phyloP scores from a whole-genome alignment of 495 filamentous ascomycete species.

The Oleoguttula mirabilis region DNA sequence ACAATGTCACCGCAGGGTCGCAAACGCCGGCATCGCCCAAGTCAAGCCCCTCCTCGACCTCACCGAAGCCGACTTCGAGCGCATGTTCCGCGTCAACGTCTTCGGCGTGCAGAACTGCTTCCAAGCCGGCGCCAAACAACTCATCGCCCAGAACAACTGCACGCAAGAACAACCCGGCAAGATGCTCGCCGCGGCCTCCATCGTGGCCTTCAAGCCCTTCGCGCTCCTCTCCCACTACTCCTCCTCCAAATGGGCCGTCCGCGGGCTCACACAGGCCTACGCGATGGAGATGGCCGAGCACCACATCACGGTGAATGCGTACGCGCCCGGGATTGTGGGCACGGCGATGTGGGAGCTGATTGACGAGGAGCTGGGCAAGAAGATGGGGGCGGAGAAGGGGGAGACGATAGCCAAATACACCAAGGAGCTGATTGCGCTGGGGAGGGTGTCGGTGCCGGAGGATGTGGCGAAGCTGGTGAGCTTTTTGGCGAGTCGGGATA shows the following conservation, averaged over 20 bases:
- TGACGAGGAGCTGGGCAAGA: constrained; percentile 39
- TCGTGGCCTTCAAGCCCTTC: constrained; percentile 46
- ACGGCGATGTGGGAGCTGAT: constrained; percentile 52
- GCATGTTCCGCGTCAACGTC: constrained; percentile 45
- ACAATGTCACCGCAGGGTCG: constrained; percentile 38
- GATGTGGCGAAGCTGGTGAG: constrained; percentile 47
- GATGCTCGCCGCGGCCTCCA: constrained; percentile 37
- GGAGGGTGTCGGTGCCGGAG: constrained; percentile 41
- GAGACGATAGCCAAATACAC: constrained; percentile 39
- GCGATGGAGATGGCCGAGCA: constrained; percentile 45
- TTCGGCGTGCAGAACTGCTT: constrained; percentile 49
- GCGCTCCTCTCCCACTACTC: constrained; percentile 42
- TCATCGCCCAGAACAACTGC: constrained; percentile 36
- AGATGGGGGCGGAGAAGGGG: constrained; percentile 36
- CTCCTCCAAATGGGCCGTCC: constrained; percentile 49
- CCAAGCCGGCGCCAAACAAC: constrained; percentile 39
- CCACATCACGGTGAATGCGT: constrained; percentile 49
- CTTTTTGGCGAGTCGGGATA: constrained; percentile 42
- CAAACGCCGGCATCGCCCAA: constrained; percentile 49
- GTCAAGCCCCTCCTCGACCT: constrained; percentile 42
- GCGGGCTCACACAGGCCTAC: constrained; percentile 45
- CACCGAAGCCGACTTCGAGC: constrained; percentile 36
- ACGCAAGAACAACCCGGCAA: constrained; percentile 31
- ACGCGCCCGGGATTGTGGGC: constrained; percentile 50
- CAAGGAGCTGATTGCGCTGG: constrained; percentile 38